Conservation (phyloP, 495 filamentous ascomycete genomes). For the Friedmanniomyces endolithicus region DNA sequence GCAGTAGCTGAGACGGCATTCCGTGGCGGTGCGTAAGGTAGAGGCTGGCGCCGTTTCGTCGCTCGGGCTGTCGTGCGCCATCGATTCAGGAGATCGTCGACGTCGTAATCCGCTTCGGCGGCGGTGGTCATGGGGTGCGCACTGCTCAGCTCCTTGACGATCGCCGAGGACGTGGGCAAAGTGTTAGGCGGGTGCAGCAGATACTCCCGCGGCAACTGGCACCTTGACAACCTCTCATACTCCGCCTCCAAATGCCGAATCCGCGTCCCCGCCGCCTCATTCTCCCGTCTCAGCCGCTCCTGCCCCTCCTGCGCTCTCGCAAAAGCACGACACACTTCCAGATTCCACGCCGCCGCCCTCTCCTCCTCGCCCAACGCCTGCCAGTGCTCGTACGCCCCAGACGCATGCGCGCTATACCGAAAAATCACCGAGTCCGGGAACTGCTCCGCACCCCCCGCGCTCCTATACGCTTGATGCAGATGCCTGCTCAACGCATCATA, state of each 20-base stretch:
- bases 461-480: conserved; percentile 37
- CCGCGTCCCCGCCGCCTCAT: conserved; percentile 55
- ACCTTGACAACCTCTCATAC: conserved; percentile 52
- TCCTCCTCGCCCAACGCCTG: conserved; percentile 41
- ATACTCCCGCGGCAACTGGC: conserved; percentile 62
- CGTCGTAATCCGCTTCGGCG: conserved; percentile 6
- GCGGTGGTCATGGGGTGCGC: neutral
- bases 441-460: conserved; percentile 40
- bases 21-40: neutral
- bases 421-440: conserved; percentile 31
- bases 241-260: conserved; percentile 57
- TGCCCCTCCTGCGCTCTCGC: conserved; percentile 54
- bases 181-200: conserved; percentile 51
- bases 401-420: conserved; percentile 54
- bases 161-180: conserved; percentile 43
- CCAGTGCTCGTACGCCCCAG: conserved; percentile 62
- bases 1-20: neutral
- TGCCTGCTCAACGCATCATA: conserved; percentile 54
- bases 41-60: neutral
- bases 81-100: conserved; percentile 11
- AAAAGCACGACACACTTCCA: conserved; percentile 65
- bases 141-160: conserved; percentile 15
- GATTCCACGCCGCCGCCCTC: conserved; percentile 55
- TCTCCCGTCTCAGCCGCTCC: conserved; percentile 46
- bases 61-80: conserved; percentile 5